Evolutionary conservation across 306 rosid species (phyloP).

Genomic region (Mucuna pruriens): DNA sequence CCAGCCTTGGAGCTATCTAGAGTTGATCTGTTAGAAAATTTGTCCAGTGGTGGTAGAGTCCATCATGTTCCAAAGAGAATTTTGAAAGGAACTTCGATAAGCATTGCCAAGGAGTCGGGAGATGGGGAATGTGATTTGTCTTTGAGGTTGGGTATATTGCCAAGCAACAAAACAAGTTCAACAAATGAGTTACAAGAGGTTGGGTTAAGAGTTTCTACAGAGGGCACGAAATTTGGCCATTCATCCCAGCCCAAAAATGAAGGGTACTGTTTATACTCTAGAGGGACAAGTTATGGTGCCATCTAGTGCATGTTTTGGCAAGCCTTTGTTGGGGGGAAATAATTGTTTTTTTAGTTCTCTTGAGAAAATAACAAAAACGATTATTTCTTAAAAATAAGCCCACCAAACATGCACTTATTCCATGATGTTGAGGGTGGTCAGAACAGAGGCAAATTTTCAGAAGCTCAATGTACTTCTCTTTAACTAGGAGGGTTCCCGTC

Average conservation of each 20-base stretch:
- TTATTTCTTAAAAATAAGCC: background rate
- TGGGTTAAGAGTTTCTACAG: slow-evolving; percentile 60
- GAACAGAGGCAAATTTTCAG: slow-evolving; percentile 51
- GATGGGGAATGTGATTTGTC: slow-evolving; percentile 77
- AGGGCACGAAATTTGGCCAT: slow-evolving; percentile 50
- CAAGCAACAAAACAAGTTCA: slow-evolving; percentile 49
- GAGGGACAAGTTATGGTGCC: slow-evolving; percentile 54
- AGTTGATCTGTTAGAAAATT: slow-evolving; percentile 42
- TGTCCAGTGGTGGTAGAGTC: slow-evolving; percentile 41
- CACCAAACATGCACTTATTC: slow-evolving; percentile 7
- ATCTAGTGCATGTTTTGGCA: slow-evolving; percentile 26
- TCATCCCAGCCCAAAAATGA: slow-evolving; percentile 43
- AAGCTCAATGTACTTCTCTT: slow-evolving; percentile 66
- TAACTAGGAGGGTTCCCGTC: slow-evolving; percentile 65
- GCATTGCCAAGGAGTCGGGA: slow-evolving; percentile 49
- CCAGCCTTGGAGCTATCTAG: slow-evolving; percentile 59
- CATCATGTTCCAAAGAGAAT: slow-evolving; percentile 44
- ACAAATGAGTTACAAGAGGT: slow-evolving; percentile 58
- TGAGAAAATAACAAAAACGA: background rate
- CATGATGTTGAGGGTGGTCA: slow-evolving; percentile 30
- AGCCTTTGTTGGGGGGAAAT: background rate
- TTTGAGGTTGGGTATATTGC: slow-evolving; percentile 73
- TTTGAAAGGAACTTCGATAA: slow-evolving; percentile 42
- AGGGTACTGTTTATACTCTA: slow-evolving; percentile 68
- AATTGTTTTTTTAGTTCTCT: background rate